Evolutionary conservation across 345 rosid species (phyloP).

Genomic region (Euphorbia pulcherrima): DNA sequence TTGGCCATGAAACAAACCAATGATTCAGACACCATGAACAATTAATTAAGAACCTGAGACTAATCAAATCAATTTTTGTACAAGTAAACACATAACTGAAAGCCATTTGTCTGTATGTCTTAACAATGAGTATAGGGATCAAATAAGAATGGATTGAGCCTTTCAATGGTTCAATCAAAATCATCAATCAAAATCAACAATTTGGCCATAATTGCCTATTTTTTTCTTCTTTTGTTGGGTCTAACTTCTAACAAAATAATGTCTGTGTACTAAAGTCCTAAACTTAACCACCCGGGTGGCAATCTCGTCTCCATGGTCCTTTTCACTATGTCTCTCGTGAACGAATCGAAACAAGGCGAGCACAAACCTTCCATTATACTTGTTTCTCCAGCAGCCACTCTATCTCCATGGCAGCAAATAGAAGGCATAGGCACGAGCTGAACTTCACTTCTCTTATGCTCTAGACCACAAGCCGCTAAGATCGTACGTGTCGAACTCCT

Average conservation of each 20-base stretch:
- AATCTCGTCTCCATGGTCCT: constrained; percentile 65
- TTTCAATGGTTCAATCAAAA: constrained; percentile 26
- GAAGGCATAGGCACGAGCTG: constrained; percentile 48
- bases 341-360: constrained; percentile 76
- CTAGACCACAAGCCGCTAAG: constrained; percentile 81
- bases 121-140: constrained; percentile 27
- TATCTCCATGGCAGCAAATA: constrained; percentile 51
- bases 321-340: constrained; percentile 76
- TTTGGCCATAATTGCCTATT: constrained; percentile 23
- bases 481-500: constrained; percentile 69
- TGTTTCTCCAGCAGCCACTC: constrained; percentile 42
- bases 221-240: not conserved
- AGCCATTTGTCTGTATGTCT: constrained; percentile 8
- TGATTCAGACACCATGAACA: no score
- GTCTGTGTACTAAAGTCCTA: constrained; percentile 55
- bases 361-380: constrained; percentile 81
- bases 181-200: constrained; percentile 28
- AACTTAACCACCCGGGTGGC: constrained; percentile 74
- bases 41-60: no score
- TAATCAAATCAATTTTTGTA: not conserved
- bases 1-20: no score
- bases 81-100: not conserved
- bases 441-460: constrained; percentile 63
- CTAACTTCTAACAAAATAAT: constrained; percentile 33
- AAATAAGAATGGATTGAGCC: constrained; percentile 35